A percentile compares a stretch with the other conserved stretches of the same genome.
These are phyloP conservation scores for Ophiognomonia clavigignenti-juglandacearum DNA, from an alignment of 2,329 filamentous ascomycete genomes.

Conservation along the genomic window DNA sequence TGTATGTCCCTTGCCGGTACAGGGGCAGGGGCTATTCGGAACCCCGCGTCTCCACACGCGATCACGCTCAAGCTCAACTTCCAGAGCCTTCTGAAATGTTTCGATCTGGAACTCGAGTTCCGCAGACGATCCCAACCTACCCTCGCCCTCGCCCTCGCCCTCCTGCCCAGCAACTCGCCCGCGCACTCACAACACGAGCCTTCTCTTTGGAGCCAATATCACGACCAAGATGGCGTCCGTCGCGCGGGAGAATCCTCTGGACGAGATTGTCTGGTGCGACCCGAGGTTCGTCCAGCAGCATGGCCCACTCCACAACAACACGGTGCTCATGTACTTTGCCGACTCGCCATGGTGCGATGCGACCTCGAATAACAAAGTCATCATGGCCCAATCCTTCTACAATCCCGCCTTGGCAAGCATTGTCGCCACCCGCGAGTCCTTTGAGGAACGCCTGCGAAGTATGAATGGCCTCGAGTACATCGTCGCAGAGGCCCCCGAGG, in stretches of 20 bases:
- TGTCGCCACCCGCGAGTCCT: conserved; percentile 56
- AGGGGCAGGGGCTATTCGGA: too few relatives aligned
- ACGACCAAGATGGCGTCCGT: conserved; percentile 35
- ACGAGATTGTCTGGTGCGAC: conserved; percentile 64
- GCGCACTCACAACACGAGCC: neutral
- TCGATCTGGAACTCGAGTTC: too few relatives aligned
- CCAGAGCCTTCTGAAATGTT: too few relatives aligned
- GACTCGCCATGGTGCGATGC: conserved; percentile 64
- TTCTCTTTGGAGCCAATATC: neutral
- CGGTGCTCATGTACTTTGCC: conserved; percentile 63
- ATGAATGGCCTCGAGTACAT: conserved; percentile 66
- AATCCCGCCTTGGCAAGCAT: conserved; percentile 54
- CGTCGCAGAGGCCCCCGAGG: conserved; percentile 60
- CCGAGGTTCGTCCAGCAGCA: conserved; percentile 44
- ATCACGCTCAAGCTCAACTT: too few relatives aligned
- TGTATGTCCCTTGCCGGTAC: too few relatives aligned
- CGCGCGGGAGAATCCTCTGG: conserved; percentile 47
- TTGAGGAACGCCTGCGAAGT: conserved; percentile 56
- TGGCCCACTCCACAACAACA: conserved; percentile 59
- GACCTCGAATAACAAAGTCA: conserved; percentile 62
- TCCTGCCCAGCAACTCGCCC: neutral
- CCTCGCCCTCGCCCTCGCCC: too few relatives aligned
- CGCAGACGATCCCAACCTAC: too few relatives aligned
- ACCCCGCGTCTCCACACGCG: too few relatives aligned
- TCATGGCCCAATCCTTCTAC: conserved; percentile 57